These are phyloP conservation scores for Juglanconis oblonga DNA, from an alignment of 2,329 filamentous ascomycete species.

Conservation along the genomic window DNA sequence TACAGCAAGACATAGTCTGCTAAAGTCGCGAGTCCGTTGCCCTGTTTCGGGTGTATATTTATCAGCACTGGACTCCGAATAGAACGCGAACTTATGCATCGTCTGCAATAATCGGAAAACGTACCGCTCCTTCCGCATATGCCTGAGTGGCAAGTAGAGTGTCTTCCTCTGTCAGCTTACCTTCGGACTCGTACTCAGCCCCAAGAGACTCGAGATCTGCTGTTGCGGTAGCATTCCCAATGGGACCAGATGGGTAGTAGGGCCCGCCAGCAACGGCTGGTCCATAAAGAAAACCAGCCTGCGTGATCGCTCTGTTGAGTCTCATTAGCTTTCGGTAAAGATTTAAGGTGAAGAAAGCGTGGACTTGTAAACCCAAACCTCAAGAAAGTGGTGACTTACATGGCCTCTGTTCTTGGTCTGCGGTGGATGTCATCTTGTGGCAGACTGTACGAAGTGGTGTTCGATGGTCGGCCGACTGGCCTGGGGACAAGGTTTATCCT, in stretches of 20 bases:
- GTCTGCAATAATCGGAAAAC: not conserved
- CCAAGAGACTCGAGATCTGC: constrained; percentile 14
- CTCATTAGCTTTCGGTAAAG: not conserved
- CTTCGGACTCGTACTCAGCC: constrained; percentile 5
- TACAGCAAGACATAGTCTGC: constrained; percentile 41
- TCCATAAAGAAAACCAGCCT: constrained; percentile 12
- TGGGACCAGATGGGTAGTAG: constrained; percentile 12
- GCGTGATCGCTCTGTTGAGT: not conserved
- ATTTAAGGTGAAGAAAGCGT: too few relatives aligned
- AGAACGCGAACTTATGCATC: not conserved
- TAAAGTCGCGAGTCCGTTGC: constrained; percentile 28
- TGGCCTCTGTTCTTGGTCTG: not conserved
- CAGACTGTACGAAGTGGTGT: constrained; percentile 2
- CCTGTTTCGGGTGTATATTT: constrained; percentile 17
- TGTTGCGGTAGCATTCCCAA: constrained; percentile 13
- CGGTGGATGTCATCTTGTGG: not conserved
- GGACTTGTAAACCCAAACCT: too few relatives aligned
- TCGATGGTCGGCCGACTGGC: not conserved
- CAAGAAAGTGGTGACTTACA: not conserved
- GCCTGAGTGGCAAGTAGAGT: not conserved
- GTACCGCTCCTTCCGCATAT: constrained; percentile 4
- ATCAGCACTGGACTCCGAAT: not conserved
- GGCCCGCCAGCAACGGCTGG: constrained; percentile 19
- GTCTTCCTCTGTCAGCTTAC: constrained; percentile 1
- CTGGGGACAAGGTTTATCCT: constrained; percentile 1